Evolutionary conservation across 2,329 filamentous ascomycete genomes (phyloP).

Genomic region (Fusarium napiforme): DNA sequence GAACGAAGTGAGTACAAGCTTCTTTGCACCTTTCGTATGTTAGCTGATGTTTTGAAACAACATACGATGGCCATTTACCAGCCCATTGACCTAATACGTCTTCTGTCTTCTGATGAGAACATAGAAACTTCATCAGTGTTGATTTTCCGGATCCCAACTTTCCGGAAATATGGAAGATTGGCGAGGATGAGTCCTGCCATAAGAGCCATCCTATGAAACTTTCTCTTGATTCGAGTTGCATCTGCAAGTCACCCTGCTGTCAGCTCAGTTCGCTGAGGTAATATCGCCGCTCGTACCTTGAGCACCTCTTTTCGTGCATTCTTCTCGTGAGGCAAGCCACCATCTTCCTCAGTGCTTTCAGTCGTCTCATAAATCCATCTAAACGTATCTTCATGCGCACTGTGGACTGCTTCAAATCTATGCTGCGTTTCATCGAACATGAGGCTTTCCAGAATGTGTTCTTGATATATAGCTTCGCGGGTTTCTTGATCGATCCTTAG

Average conservation of each 20-base stretch:
- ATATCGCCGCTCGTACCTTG: accelerated
- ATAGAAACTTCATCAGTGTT: background rate
- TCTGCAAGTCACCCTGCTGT: accelerated
- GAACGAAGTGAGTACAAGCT: accelerated
- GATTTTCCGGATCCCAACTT: background rate
- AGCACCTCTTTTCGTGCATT: background rate
- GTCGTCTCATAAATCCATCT: background rate
- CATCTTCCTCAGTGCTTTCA: accelerated
- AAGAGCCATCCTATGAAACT: background rate
- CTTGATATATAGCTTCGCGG: accelerated
- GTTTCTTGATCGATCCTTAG: accelerated
- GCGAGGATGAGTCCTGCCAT: accelerated
- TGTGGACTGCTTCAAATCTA: background rate
- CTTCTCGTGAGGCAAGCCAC: no score
- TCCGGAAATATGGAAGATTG: background rate
- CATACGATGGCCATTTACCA: background rate
- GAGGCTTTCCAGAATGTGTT: background rate
- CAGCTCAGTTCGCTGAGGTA: accelerated
- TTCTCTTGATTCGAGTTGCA: background rate
- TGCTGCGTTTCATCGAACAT: background rate
- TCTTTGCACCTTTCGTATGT: background rate
- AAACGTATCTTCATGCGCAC: background rate
- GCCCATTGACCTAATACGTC: background rate
- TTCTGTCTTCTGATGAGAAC: background rate
- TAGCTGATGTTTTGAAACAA: no score